These are phyloP conservation scores for Elaeis guineensis DNA, from an alignment of 176 grass and related monocot genomes.

Conservation along the genomic window DNA sequence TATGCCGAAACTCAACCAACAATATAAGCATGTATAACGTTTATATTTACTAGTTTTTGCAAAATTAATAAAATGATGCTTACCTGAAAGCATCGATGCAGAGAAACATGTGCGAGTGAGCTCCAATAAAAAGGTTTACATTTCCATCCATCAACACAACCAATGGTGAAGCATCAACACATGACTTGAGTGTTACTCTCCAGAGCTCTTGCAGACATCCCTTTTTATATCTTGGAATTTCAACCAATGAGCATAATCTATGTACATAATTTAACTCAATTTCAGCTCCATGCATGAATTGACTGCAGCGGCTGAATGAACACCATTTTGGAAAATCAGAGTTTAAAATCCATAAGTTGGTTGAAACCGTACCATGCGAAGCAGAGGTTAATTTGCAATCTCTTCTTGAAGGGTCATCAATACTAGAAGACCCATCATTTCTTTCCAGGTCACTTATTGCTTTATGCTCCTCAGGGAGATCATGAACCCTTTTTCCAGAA, in stretches of 20 bases:
- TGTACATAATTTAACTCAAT: constrained; percentile 23
- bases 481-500: neutral
- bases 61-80: constrained; percentile 4
- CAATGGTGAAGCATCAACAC: constrained; percentile 96
- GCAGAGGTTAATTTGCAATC: constrained; percentile 3
- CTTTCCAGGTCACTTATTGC: neutral
- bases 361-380: constrained; percentile 25
- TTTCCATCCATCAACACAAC: constrained; percentile 58
- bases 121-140: constrained; percentile 69
- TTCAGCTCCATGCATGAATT: constrained; percentile 35
- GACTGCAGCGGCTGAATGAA: constrained; percentile 56
- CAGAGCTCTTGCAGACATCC: constrained; percentile 46
- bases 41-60: no score
- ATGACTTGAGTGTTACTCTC: constrained; percentile 64
- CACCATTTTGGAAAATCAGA: constrained; percentile 38
- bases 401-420: constrained; percentile 1
- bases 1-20: no score
- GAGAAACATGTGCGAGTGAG: constrained; percentile 74
- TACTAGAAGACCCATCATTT: constrained; percentile 11
- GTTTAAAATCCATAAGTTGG: constrained; percentile 29
- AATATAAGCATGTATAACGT: no score
- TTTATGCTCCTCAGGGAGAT: constrained; percentile 14
- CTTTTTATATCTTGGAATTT: constrained; percentile 28
- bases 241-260: constrained; percentile 19
- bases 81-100: constrained; percentile 68